Base-by-base conservation (phyloP, 345 rosid genomes). In the Melastoma malabathricum region DNA sequence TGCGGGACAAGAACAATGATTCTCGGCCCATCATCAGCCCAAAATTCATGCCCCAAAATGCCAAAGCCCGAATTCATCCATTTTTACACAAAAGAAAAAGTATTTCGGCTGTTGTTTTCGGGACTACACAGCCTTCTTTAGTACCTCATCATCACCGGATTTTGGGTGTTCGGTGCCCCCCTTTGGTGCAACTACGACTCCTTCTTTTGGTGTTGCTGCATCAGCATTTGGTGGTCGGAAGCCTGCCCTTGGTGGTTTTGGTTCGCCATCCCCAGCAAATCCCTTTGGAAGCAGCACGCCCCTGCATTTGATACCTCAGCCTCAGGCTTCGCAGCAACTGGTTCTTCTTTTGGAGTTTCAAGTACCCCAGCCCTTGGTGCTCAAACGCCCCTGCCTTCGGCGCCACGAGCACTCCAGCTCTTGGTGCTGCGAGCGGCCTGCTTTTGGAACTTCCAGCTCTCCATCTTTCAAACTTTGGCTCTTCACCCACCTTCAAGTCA, bases 21-120 rank as follows among this genome's bases (percentile, higher is more conserved):
- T n/a, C n/a, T n/a, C n/a, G n/a, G n/a, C n/a, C n/a, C n/a, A n/a
- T n/a, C 25, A 22, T 22, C n/a, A n/a, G 25, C 4, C 25, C 25
- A 22, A 22, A 4, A 4, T 22, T 2, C 25, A 22, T 22, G 2
- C 25, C 4, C 25, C 25, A 22, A 22, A 4, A 22, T 22, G 25
- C 25, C 25, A 22, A 22, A 22, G 25, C 25, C 25, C 25, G n/a
- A n/a, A n/a, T n/a, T n/a, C n/a, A n/a, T n/a, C n/a, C n/a, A n/a
- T n/a, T n/a, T n/a, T n/a, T n/a, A n/a, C n/a, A n/a, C n/a, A n/a
- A n/a, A n/a, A n/a, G n/a, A n/a, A n/a, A n/a, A n/a, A n/a, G n/a
- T n/a, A 80, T 89, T 63, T 77, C 97, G 50, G 84, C 95, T 5
- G 95, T 95, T 20, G 78, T 81, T 64, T 87, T 92, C 78, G 95